Evolutionary conservation across 2,329 filamentous ascomycete species (phyloP).

Genomic region (Botrytis medusae): DNA sequence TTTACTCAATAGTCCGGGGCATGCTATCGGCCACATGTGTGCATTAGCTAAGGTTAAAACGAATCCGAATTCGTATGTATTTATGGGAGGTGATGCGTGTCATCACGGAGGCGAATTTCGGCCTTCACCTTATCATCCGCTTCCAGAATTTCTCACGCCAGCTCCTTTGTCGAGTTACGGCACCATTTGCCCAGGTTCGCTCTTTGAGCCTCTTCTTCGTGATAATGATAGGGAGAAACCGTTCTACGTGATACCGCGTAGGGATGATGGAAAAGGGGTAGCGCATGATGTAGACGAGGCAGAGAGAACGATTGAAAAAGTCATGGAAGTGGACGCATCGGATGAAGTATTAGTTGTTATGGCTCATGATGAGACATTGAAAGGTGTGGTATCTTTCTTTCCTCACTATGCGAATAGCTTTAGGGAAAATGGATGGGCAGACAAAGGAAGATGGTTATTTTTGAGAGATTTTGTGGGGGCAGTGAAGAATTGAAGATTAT

Average conservation of each 20-base stretch:
- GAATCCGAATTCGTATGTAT: slow-evolving; percentile 40
- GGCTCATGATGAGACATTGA: slow-evolving; percentile 49
- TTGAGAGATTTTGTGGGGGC: slow-evolving; percentile 51
- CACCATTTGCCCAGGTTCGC: slow-evolving; percentile 43
- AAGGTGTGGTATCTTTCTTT: slow-evolving; percentile 50
- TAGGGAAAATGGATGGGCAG: slow-evolving; percentile 47
- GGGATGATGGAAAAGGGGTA: slow-evolving; percentile 23
- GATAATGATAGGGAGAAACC: slow-evolving; percentile 35
- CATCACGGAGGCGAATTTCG: slow-evolving; percentile 46
- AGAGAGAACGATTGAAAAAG: slow-evolving; percentile 45
- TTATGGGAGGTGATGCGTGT: slow-evolving; percentile 47
- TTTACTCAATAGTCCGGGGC: slow-evolving; percentile 47
- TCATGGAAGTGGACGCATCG: slow-evolving; percentile 48
- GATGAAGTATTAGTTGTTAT: slow-evolving; percentile 48
- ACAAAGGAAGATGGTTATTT: slow-evolving; percentile 50
- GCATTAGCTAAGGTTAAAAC: slow-evolving; percentile 44
- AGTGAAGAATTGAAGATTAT: slow-evolving; percentile 29
- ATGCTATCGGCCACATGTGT: slow-evolving; percentile 45
- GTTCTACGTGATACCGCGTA: slow-evolving; percentile 39
- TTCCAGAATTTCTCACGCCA: slow-evolving; percentile 43
- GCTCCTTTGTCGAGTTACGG: slow-evolving; percentile 40
- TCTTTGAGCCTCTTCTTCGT: slow-evolving; percentile 44
- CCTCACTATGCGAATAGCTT: slow-evolving; percentile 50
- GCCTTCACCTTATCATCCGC: slow-evolving; percentile 45
- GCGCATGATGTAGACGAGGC: slow-evolving; percentile 39